Base-by-base conservation (phyloP, 108 stramenopile genomes). In the Asterionellopsis glacialis region DNA sequence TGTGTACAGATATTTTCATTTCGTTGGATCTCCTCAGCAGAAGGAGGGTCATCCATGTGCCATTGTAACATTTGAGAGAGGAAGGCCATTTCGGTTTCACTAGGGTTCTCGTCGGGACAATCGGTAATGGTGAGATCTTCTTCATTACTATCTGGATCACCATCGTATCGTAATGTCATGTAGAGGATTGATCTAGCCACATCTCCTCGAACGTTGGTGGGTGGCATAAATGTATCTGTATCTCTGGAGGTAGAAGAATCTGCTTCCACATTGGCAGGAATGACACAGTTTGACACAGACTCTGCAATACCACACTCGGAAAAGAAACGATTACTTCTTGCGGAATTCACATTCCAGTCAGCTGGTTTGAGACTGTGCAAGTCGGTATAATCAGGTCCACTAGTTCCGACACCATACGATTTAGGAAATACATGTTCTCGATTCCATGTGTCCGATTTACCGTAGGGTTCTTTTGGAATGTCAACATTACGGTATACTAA, bases 401-500 rank as follows among this genome's bases (percentile, higher is more conserved):
- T 52, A 1, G 41, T 18, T 26, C 61, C 71, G 27, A 85, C 87
- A 15, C 87, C 83, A 44, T 48, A 76, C 22, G 44, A 47, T 64
- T 79, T 75, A 9, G 83, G 82, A 80, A 77, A 89, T 43, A 79
- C 54, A 67, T 93, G 91, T 63, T 93, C 91, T 22, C 88, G 79
- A 57, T 93, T 93, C 89, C 89, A 91, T 18, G 63, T 67, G 26
- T 67, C 63, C 5, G 47, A 4, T 48, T 16, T 9, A 4, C 47
- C 47, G 21, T 19, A 48, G 9, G 47, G 47, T 9, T 48, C 47
- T 48, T 16, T 21, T 1, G 47, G 47, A 48, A 48, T 21, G 4
- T 2, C 19, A 2, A 9, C 21, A 21, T 48, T 9, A 19, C 21
- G 16, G 9, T 48, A 48, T 7, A 48, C 9, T 5, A 48, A 21